Evolutionary conservation across 345 rosid species (phyloP), one percentile per base, ranked within the genome.

Genomic region (Populus tremula): DNA sequence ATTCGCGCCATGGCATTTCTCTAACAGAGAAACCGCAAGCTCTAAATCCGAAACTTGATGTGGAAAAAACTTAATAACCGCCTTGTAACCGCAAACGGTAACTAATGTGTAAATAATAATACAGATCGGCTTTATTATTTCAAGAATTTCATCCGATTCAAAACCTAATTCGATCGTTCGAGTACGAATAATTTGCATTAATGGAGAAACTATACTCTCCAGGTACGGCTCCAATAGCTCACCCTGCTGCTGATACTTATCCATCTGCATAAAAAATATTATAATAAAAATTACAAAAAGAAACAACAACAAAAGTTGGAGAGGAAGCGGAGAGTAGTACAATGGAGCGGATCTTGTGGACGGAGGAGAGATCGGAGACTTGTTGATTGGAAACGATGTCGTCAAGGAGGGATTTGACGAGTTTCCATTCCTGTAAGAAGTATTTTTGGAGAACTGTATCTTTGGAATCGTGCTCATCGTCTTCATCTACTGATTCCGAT

Each of bases 21-120:
- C 97, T 75, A 96, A 79, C 9, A 93, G 94, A 82, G 87, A 81
- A 16, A 92, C 99, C 0, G 99, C 99, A 21, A 92, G 93, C 63
- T 96, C 98, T 71, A 96, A 76, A 85, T 96, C 96, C 1, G 99
- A 92, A 18, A 96, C 97, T 80, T 90, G 97, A 84, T 93, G 99
- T 0, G 98, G 99, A 62, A 96, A 93, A 85, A 93, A 96, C 88
- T 86, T 93, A 79, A 89, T 89, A 31, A 91, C 90, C 16, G 95
- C 85, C 83, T 96, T 96, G 90, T 91, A 92, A 6, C 99, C 97
- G 73, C 96, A 92, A 39, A 93, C 99, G 0, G 97, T 96, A 11
- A 96, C 97, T 27, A 93, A 82, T 21, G 90, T 77, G 77, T 93
- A 96, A n/a, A 96, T 88, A 64, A 93, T 86, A 49, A 93, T 92